Evolutionary conservation across 768 basidiomycete species (phyloP), one percentile per base, ranked within the genome.

Genomic region (Psilocybe azurescens): DNA sequence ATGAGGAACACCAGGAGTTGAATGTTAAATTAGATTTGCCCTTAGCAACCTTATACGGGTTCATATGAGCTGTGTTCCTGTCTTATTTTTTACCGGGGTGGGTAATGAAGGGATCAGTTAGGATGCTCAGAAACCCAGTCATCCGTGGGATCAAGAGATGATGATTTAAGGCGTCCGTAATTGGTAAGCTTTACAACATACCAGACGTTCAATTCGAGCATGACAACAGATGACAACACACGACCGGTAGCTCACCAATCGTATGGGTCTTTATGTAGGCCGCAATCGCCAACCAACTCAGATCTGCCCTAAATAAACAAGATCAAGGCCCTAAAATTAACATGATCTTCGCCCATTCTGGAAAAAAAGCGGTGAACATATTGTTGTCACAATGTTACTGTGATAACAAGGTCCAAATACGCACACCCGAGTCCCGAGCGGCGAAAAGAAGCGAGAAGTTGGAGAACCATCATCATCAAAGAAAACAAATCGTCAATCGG

Each of bases 281-380:
- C 41, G 41, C 41, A 4, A 13, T 10, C 14, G 14, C 41, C 8
- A 58, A 62, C 58, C 60, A 36, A 47, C 14, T 32, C 16, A 55
- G 57, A 59, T 56, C 60, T 44, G 24, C 30, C n/a, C 16, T 44
- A 44, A n/a, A 13, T 60, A 46, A 47, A 41, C 28, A 36, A 65
- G 67, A 65, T 68, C 65, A 5, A 49, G 24, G 38, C 48, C 56
- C 48, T 56, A 57, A 67, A 68, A 66, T 64, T 65, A 65, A 64
- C 61, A 63, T 68, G 69, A 70, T 69, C 65, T 62, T 66, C 69
- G 60, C 67, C 58, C 36, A 30, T 66, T 65, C 61, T 66, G 69
- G 67, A 44, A 53, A 64, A 55, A 60, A 64, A 58, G 63, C 65
- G 58, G 65, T 63, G 65, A 56, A 56, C 44, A 5, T 13, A 44